Evolutionary conservation across 2,329 filamentous ascomycete species (phyloP), one percentile per base, ranked within the genome.

Genomic region (Orbilia brochopaga): DNA sequence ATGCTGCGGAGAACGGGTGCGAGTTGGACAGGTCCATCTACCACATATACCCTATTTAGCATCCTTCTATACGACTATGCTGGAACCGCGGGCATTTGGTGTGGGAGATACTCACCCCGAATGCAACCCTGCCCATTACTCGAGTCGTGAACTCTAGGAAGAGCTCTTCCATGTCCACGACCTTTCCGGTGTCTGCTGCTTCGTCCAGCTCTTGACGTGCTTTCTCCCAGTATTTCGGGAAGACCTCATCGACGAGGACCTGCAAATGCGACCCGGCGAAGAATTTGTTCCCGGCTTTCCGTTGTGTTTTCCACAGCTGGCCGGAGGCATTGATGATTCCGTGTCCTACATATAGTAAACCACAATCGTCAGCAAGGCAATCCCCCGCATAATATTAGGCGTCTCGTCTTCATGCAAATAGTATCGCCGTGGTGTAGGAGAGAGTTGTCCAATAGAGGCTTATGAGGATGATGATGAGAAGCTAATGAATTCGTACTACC

Each of bases 251-350:
- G 1, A 85, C 85, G 61, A 89, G 79, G 6, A 83, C 80, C 30
- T 83, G 82, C 32, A 88, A 76, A 74, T 87, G 87, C 59, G 83
- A 79, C 13, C 81, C 81, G 75, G 82, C 87, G 24, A 89, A 81
- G 74, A 88, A 88, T 27, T 83, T 77, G 48, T 78, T 69, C 19
- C 87, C 87, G 2, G 86, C 87, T 76, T 85, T 87, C 51, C 87
- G 82, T 79, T 88, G 87, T 1, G 84, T 79, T 69, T 82, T 84
- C 86, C 87, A 88, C 23, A 86, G 76, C 21, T 87, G 84, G 44
- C 87, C 87, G 70, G 88, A 86, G 24, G 84, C 83, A 74, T 88
- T 89, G 78, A 88, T 87, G 74, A 89, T 88, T 24, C 87, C 87
- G 74, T 86, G 82, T 0, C 85, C 83, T 84, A 52, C 7, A 11